phyloP scores from a whole-genome alignment of 768 basidiomycete genomes.

The Melanogaster broomeanus region DNA sequence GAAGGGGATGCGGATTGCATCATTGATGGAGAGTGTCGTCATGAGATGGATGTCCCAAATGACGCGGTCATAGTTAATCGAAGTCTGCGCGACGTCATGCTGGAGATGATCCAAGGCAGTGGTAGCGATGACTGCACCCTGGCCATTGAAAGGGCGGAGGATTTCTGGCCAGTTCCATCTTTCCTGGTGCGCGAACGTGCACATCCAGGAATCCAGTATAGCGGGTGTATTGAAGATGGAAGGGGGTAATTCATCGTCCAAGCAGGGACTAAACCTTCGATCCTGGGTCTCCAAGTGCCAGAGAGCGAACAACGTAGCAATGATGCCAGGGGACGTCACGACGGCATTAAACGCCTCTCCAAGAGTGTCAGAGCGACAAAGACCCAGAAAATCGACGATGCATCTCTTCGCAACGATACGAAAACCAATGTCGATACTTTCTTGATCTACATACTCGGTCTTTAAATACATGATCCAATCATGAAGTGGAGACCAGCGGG shows the following conservation, averaged over 20 bases:
- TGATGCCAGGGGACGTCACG: conserved; percentile 16
- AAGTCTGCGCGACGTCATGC: conserved; percentile 19
- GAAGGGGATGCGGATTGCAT: conserved; percentile 22
- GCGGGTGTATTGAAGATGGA: conserved; percentile 10
- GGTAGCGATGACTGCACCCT: conserved; percentile 17
- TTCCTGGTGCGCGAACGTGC: conserved; percentile 21
- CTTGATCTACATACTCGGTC: conserved; percentile 21
- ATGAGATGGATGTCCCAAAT: conserved; percentile 33
- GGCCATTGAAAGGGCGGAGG: conserved; percentile 20
- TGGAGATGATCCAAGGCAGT: conserved; percentile 26
- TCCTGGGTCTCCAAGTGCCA: conserved; percentile 29
- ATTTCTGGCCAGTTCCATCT: conserved; percentile 30
- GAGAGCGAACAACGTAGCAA: conserved; percentile 23
- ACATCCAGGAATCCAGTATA: conserved; percentile 30
- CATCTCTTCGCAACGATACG: conserved; percentile 20
- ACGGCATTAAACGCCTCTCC: conserved; percentile 17
- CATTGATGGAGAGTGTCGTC: conserved; percentile 25
- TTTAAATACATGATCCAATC: conserved; percentile 29
- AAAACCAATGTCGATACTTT: conserved; percentile 15
- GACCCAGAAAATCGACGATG: conserved; percentile 21
- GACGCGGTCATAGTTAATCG: conserved; percentile 27
- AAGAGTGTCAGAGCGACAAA: conserved; percentile 16
- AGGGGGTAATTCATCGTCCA: conserved; percentile 2
- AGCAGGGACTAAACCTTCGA: conserved; percentile 13
- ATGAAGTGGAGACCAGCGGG: conserved; percentile 19